Evolutionary conservation across 2,329 filamentous ascomycete genomes (phyloP), one percentile per base, ranked within the genome.

Genomic region (Talaromyces sp.): DNA sequence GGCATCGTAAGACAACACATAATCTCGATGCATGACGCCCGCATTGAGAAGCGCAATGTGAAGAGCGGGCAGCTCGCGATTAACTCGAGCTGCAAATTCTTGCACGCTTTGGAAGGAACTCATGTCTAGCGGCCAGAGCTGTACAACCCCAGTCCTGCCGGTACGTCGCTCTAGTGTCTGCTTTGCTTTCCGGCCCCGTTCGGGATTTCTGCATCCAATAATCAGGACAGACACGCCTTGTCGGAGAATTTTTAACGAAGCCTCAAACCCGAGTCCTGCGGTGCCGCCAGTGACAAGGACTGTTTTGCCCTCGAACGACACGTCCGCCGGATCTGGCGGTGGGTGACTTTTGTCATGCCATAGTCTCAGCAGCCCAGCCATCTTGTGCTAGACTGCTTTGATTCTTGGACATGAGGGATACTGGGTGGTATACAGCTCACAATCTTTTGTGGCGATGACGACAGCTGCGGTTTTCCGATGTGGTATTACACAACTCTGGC

Each of bases 261-360:
- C 79, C 65, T 81, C 79, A 25, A 80, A 75, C 0, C 82, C 82
- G 15, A 84, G 69, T 4, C 82, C 82, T 1, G 77, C 75, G 49
- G 80, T 84, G 10, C 79, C 79, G 25, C 82, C 81, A 7, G 82
- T 83, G 17, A 83, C 67, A 9, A 84, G 70, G 3, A 82, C 76
- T 0, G 77, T 80, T 64, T 79, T 79, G 13, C 77, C 76, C 9
- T 71, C 73, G 55, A 82, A 78, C 1, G 77, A 77, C 53, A 71
- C 64, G 17, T 69, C 64, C 5, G 62, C 71, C 25, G 75, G 73
- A 44, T 80, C 73, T 30, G 67, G 64, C 0, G 77, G 78, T 1
- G 72, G 72, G 32, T 68, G 73, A 39, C 55, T 27, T 55, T 63
- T 63, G 47, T 57, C 53, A 19, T 57, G 54, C 28, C 54, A 62